phyloP scores from a whole-genome alignment of 2,329 filamentous ascomycete genomes.

The Fusarium sp. region DNA sequence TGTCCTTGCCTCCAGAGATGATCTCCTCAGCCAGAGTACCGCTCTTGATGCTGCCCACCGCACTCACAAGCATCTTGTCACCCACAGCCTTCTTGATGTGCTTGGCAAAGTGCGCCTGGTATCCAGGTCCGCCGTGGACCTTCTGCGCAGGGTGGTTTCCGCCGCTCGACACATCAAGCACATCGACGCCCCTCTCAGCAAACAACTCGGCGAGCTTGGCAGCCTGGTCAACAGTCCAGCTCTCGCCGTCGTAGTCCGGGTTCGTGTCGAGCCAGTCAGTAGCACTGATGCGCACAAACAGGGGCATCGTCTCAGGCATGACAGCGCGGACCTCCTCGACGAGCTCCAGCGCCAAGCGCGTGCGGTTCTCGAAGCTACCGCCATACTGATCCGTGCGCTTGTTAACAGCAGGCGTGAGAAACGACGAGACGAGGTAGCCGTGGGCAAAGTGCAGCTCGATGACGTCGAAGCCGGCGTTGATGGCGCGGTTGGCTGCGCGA shows the following conservation, averaged over 20 bases:
- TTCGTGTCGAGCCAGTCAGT: conserved; percentile 79
- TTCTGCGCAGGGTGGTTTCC: conserved; percentile 71
- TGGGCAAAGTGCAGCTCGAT: conserved; percentile 82
- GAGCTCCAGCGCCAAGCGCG: conserved; percentile 73
- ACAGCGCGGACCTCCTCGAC: conserved; percentile 69
- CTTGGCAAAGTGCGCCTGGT: conserved; percentile 77
- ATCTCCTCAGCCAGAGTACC: conserved; percentile 60
- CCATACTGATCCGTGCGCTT: conserved; percentile 74
- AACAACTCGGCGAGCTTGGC: conserved; percentile 71
- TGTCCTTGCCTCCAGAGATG: conserved; percentile 50
- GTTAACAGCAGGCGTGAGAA: conserved; percentile 77
- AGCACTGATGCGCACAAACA: conserved; percentile 78
- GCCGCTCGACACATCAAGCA: conserved; percentile 78
- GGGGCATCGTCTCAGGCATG: conserved; percentile 74
- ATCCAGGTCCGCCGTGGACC: conserved; percentile 68
- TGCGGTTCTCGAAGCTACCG: conserved; percentile 77
- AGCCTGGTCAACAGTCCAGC: conserved; percentile 75
- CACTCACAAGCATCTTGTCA: conserved; percentile 60
- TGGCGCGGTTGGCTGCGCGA: conserved; percentile 63
- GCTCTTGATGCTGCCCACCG: conserved; percentile 62
- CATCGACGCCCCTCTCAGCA: conserved; percentile 74
- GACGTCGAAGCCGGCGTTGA: conserved; percentile 74
- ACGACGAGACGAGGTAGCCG: conserved; percentile 78
- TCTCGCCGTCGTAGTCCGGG: conserved; percentile 62
- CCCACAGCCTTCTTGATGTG: conserved; percentile 77